Evolutionary conservation across 305 asterid genomes (phyloP).

Genomic region (Petunia hybrid): DNA sequence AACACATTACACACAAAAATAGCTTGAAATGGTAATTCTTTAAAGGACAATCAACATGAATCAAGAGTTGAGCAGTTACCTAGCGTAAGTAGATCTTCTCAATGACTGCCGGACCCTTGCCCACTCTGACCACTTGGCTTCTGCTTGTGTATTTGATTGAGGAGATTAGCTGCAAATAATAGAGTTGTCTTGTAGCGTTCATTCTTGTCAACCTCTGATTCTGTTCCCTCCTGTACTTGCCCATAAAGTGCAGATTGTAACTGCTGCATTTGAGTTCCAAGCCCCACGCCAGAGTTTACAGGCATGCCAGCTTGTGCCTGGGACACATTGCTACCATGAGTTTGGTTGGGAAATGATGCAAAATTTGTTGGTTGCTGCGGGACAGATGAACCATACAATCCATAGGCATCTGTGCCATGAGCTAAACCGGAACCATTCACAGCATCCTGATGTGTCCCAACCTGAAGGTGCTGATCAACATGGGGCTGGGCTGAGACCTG

Average conservation of each 20-base stretch:
- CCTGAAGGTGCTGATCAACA: conserved; percentile 62
- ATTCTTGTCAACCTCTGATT: conserved; percentile 87
- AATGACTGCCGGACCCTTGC: conserved; percentile 72
- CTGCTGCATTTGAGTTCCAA: conserved; percentile 59
- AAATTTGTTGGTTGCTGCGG: conserved; percentile 64
- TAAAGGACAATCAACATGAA: conserved; percentile 6
- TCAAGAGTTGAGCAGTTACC: conserved; percentile 56
- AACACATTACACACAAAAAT: conserved; percentile 15
- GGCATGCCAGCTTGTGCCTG: conserved; percentile 60
- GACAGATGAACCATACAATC: conserved; percentile 59
- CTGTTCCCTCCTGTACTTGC: conserved; percentile 63
- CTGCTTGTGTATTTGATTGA: conserved; percentile 80
- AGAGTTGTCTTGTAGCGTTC: conserved; percentile 87
- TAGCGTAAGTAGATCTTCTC: conserved; percentile 46
- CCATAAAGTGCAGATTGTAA: conserved; percentile 62
- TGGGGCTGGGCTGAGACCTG: conserved; percentile 52
- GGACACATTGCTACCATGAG: conserved; percentile 50
- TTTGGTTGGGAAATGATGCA: conserved; percentile 56
- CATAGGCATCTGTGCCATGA: conserved; percentile 56
- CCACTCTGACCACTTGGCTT: conserved; percentile 72
- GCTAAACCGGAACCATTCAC: conserved; percentile 50
- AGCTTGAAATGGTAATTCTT: not conserved
- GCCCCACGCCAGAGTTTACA: conserved; percentile 51
- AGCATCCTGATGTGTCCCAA: conserved; percentile 55
- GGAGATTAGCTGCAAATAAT: conserved; percentile 90